Conservation (phyloP, 257 asterid species). For the Penstemon eatonii region DNA sequence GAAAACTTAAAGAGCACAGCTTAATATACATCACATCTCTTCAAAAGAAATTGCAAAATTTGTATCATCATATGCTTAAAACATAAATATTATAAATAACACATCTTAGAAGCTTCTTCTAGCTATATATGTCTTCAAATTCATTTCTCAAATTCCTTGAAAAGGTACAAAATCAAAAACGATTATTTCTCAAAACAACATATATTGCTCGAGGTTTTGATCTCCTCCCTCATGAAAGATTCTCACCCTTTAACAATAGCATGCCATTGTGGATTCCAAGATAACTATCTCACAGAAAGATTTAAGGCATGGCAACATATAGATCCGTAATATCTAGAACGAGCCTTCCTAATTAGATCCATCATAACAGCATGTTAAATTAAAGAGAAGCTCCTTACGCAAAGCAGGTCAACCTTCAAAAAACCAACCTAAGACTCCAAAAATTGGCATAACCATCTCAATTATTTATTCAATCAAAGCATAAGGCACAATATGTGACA, state of each 20-base stretch:
- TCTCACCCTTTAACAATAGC: constrained; percentile 22
- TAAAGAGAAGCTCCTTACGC: not conserved
- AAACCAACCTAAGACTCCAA: constrained; percentile 11
- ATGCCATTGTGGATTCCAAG: constrained; percentile 10
- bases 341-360: too few relatives aligned
- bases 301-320: not conserved
- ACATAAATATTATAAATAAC: not conserved
- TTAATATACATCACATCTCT: not conserved
- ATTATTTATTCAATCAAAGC: constrained; percentile 10
- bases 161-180: not conserved
- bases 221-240: not conserved
- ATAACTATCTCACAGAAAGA: not conserved
- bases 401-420: not conserved
- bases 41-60: not conserved
- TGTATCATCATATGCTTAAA: constrained; percentile 16
- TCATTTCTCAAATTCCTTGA: not conserved
- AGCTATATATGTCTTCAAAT: constrained; percentile 4
- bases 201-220: not conserved
- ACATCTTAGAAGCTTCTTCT: constrained; percentile 5
- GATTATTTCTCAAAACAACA: not conserved
- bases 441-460: constrained; percentile 12
- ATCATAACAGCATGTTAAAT: not conserved
- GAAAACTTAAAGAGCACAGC: constrained; percentile 8
- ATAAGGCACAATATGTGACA: constrained; percentile 13
- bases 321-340: not conserved